Percentiles rank a stretch among this genome's conserved stretches.
Evolutionary conservation across 2,329 filamentous ascomycete genomes (phyloP).

Genomic region (Colletotrichum sojae): DNA sequence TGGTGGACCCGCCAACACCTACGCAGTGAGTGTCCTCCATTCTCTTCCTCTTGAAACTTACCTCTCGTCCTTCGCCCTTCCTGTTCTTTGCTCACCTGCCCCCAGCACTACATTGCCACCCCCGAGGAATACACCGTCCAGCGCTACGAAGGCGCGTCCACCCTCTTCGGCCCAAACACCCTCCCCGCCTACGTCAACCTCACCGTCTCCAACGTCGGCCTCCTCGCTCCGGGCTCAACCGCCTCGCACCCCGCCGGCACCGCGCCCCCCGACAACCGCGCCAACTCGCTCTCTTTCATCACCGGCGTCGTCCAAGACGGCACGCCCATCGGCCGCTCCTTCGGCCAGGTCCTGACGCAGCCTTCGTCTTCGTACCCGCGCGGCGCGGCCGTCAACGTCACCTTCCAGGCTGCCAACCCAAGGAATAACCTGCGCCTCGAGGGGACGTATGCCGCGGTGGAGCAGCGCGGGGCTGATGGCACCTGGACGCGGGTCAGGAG

Average conservation of each 20-base stretch:
- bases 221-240: constrained; percentile 68
- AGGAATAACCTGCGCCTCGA: constrained; percentile 88
- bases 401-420: constrained; percentile 90
- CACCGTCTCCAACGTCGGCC: constrained; percentile 79
- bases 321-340: constrained; percentile 74
- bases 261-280: constrained; percentile 82
- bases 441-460: constrained; percentile 82
- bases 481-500: constrained; percentile 77
- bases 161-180: constrained; percentile 86
- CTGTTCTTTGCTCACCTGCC: neutral
- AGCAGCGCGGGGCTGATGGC: constrained; percentile 63
- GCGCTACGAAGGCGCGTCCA: constrained; percentile 95
- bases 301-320: constrained; percentile 82
- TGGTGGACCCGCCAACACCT: constrained; percentile 91
- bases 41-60: too few relatives aligned
- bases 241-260: constrained; percentile 67
- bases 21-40: constrained; percentile 69
- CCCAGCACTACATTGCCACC: constrained; percentile 79
- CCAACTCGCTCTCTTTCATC: constrained; percentile 85
- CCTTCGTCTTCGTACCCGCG: constrained; percentile 67
- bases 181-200: constrained; percentile 91
- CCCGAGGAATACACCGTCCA: constrained; percentile 87
- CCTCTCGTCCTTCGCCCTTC: too few relatives aligned
- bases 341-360: constrained; percentile 76
- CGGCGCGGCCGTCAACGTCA: constrained; percentile 74